Evolutionary conservation across 2,329 filamentous ascomycete species (phyloP), one percentile per base, ranked within the genome.

Genomic region (Curvularia lunata): DNA sequence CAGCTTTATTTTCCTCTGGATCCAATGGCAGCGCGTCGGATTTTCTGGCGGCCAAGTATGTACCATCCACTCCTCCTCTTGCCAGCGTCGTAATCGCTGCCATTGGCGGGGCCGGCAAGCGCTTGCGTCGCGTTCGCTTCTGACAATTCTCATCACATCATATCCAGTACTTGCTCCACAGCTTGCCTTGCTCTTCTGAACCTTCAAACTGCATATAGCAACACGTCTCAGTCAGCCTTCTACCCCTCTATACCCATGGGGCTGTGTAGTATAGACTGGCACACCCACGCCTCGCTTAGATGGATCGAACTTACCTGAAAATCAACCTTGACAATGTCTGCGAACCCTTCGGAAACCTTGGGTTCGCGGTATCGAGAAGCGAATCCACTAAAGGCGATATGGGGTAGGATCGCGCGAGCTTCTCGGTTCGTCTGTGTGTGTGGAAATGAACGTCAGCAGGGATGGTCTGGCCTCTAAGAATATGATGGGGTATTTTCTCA

Each of bases 111-210:
- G 38, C 30, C 27, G 46, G 23, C 23, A 21, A 25, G 40, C 45
- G 13, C 23, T 54, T 42, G 40, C 38, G 41, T 54, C 46, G 53
- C 40, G 13, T 41, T 50, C 48, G 42, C 48, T 48, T 30, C 25
- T 8, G 40, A 41, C 28, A n/a, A 52, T 10, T 42, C 5, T 27
- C 51, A 30, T 48, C 52, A 38, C 52, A 52, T 71, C 71, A 92
- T 48, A 86, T 80, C 92, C 92, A 97, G 71, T 91, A 93, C 67
- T 84, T 86, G 5, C 81, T 84, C 92, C 93, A 97, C 43, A 91
- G 78, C 34, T 80, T 79, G 70, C 87, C 88, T 64, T 92, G 87
- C 32, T 89, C 86, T 50, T 86, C 83, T 1, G 83, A 84, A 0
- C 92, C 92, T 41, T 85, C 80, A 71, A 95, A 94, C 73, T 82